Conservation (phyloP, 1,284 basidiomycete genomes). For the Mycosarcoma maydis region DNA sequence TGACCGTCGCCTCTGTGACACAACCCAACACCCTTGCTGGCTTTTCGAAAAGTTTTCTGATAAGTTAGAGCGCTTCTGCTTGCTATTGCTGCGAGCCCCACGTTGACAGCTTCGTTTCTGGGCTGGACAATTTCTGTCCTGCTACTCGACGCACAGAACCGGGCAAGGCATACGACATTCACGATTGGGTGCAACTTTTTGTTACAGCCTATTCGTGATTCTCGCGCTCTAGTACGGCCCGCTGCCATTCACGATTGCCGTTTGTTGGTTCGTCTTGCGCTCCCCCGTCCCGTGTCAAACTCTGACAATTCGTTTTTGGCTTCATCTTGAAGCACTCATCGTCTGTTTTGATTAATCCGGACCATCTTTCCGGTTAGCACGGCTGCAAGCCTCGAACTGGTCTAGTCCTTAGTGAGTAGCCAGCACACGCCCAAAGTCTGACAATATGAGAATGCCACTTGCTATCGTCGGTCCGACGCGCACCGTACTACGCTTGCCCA, state of each 20-base stretch:
- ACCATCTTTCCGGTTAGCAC: conserved; percentile 2
- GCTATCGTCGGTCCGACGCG: conserved; percentile 29
- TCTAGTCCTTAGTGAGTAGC: conserved; percentile 1
- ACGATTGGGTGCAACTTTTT: no score
- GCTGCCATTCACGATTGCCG: background rate
- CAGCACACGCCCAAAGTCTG: no score
- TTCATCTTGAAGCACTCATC: conserved; percentile 5
- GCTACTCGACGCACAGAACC: no score
- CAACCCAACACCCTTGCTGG: background rate
- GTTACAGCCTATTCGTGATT: no score
- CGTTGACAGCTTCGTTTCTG: conserved; percentile 5
- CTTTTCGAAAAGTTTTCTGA: no score
- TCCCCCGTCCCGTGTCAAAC: conserved; percentile 1
- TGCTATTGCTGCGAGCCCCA: conserved; percentile 6
- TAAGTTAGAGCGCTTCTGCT: no score
- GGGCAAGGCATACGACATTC: conserved; percentile 15
- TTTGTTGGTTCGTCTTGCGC: background rate
- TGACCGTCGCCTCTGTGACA: no score
- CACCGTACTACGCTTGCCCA: conserved; percentile 23
- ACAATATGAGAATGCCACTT: no score
- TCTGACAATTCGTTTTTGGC: background rate
- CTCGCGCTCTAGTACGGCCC: background rate
- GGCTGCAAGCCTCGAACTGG: background rate
- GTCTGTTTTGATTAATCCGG: background rate
- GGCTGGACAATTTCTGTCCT: no score